Conservation (phyloP, 2,329 filamentous ascomycete genomes). For the Penicillium sp. region DNA sequence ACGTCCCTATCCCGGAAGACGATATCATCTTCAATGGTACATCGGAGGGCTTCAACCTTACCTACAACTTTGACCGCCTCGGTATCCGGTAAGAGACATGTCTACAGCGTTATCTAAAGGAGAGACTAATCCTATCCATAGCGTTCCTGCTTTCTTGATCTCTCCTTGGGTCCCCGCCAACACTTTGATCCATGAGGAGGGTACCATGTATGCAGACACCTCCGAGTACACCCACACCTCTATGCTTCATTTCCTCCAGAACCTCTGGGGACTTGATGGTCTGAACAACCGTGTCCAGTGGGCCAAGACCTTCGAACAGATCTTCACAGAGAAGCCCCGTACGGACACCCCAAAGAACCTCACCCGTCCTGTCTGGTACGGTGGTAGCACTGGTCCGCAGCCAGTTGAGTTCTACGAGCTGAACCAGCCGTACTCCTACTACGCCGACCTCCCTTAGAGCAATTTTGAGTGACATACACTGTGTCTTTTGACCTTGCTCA, state of each 20-base stretch:
- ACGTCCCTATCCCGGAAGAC: constrained; percentile 36
- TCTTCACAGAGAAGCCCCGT: constrained; percentile 27
- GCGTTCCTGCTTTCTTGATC: constrained; percentile 39
- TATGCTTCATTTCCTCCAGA: constrained; percentile 42
- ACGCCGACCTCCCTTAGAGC: too few relatives aligned
- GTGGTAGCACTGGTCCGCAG: constrained; percentile 31
- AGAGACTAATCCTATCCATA: constrained; percentile 2
- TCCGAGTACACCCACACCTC: constrained; percentile 44
- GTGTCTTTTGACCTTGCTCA: too few relatives aligned
- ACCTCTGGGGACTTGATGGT: constrained; percentile 41
- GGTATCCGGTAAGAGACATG: constrained; percentile 32
- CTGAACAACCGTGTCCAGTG: constrained; percentile 45
- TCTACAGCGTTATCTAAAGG: not conserved
- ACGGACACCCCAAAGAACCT: constrained; percentile 30
- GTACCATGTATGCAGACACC: constrained; percentile 37
- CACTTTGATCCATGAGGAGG: constrained; percentile 39
- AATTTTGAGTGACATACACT: too few relatives aligned
- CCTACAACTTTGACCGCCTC: constrained; percentile 41
- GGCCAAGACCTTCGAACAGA: constrained; percentile 43
- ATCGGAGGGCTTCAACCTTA: constrained; percentile 34
- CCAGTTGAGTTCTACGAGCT: constrained; percentile 33
- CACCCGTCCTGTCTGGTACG: constrained; percentile 36
- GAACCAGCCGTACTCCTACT: constrained; percentile 34
- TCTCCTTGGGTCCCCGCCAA: constrained; percentile 36
- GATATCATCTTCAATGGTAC: constrained; percentile 30